A percentile compares a stretch with the other conserved stretches of the same genome.
Conservation (phyloP, 2,329 filamentous ascomycete species). For the Lasiodiplodia sp. region DNA sequence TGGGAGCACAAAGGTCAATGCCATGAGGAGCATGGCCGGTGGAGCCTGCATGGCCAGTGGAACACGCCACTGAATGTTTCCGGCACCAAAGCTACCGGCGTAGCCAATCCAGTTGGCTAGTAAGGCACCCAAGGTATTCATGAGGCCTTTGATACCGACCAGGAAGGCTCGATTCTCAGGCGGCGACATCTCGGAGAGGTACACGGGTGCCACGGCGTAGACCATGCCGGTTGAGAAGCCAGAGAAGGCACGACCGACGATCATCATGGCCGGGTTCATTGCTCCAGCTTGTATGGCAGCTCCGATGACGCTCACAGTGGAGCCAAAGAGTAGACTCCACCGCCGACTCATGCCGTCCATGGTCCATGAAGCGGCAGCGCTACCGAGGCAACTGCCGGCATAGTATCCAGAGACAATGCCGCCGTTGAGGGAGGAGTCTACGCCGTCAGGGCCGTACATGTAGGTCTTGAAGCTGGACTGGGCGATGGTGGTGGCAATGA, state of each 20-base stretch:
- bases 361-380: slow-evolving; percentile 41
- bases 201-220: background rate
- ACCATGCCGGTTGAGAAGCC: slow-evolving; percentile 18
- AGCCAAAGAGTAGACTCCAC: slow-evolving; percentile 39
- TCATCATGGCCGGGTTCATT: slow-evolving; percentile 15
- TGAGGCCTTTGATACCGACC: background rate
- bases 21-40: slow-evolving; percentile 31
- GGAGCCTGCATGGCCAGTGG: slow-evolving; percentile 46
- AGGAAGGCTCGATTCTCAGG: slow-evolving; percentile 2
- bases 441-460: slow-evolving; percentile 40
- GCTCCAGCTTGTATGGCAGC: slow-evolving; percentile 34
- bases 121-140: slow-evolving; percentile 46
- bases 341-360: slow-evolving; percentile 47
- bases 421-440: slow-evolving; percentile 39
- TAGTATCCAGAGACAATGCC: slow-evolving; percentile 46
- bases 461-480: slow-evolving; percentile 44
- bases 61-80: slow-evolving; percentile 45
- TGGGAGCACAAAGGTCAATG: slow-evolving; percentile 32
- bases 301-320: slow-evolving; percentile 35
- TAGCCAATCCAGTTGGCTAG: slow-evolving; percentile 52
- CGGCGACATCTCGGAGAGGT: slow-evolving; percentile 8
- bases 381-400: slow-evolving; percentile 43
- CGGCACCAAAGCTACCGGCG: slow-evolving; percentile 42
- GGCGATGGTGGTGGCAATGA: slow-evolving; percentile 45
- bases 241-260: background rate